Evolutionary conservation across 2,329 filamentous ascomycete genomes (phyloP), one percentile per base, ranked within the genome.

Genomic region (Fusarium piperis): DNA sequence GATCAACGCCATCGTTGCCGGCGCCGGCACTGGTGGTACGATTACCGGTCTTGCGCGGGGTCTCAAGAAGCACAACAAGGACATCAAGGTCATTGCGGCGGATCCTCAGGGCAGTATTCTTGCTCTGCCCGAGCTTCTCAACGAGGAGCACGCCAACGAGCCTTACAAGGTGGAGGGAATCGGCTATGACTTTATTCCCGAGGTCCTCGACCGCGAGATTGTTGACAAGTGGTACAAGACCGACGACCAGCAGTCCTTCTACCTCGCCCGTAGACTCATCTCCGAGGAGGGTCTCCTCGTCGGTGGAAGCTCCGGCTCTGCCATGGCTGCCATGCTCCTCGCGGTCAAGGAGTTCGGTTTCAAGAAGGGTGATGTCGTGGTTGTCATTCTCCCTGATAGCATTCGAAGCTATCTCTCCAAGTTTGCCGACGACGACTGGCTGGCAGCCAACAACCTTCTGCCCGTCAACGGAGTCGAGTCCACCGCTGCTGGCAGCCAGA

Each of bases 181-280:
- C 77, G 95, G 95, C n/a, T 98, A 98, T 81, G 95, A 98, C 81
- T 98, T 98, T 82, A 92, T 98, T 68, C 96, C 97, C 8, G 94
- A 98, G 26, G 97, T 99, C 6, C 86, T 99, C 62, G 91, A 96
- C 73, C 94, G 92, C 78, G 83, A 91, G 30, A 81, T 89, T 6
- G 93, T 99, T 32, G 93, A 98, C 81, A 93, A 92, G 79, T 99
- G 96, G 96, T 98, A 98, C 86, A 99, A 99, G 89, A 99, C 96
- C 4, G 93, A 95, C 68, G 96, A 99, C 79, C 89, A 90, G 68
- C 93, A 97, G 79, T 95, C 95, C 3, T 99, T 99, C 84, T 87
- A 91, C 79, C 95, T 94, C 78, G 94, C 96, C n/a, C 89, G 97
- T 58, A 88, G 95, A 46, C 85, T 99, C 59, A 99, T 99, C 76